Base-by-base conservation (phyloP, 768 basidiomycete species). In the Mycena albidolilacea region DNA sequence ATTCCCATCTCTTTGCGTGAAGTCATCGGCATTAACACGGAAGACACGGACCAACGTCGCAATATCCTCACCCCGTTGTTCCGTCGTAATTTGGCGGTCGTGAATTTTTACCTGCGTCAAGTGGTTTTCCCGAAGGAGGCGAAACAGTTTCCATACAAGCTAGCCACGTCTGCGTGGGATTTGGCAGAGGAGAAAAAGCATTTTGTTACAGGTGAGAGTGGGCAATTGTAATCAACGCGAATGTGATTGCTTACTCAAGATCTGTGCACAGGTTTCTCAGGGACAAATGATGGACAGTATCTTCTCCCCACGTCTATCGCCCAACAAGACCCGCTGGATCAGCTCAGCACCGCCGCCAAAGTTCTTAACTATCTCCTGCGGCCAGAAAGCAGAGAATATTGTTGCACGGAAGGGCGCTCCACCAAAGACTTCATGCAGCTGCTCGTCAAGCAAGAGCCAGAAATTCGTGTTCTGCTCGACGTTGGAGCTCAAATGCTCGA, bases 401-500 rank as follows among this genome's bases (percentile, higher is more conserved):
- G 73, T 15, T 82, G 80, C 50, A 15, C 17, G 72, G 72, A 74
- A 80, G 72, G 21, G 1, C 73, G 79, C 15, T 78, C 78, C 7
- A 77, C 80, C 3, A 6, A 11, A 0, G 72, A 81, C 15, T 77
- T 85, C 64, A 71, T 88, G 30, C 17, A 76, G 0, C 64, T 80
- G n/a, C 23, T 90, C 3, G 79, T 81, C 9, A 30, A 67, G 0
- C 82, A 87, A 71, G 70, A 67, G 0, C 85, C 84, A 8, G 79
- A 81, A 23, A 81, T 89, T 39, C 82, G 81, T n/a, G 88, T 90
- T 10, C 77, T 90, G 23, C 77, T 90, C 21, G 89, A 90, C 57
- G 88, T 90, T 14, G 90, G 89, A 5, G 89, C 89, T 0, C 89
- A 90, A 72, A 86, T 90, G 81, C 79, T 90, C 5, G 88, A 90